These are phyloP conservation scores for Rhexocercosporidium sp. DNA, from an alignment of 2,329 filamentous ascomycete genomes.

Conservation along the genomic window DNA sequence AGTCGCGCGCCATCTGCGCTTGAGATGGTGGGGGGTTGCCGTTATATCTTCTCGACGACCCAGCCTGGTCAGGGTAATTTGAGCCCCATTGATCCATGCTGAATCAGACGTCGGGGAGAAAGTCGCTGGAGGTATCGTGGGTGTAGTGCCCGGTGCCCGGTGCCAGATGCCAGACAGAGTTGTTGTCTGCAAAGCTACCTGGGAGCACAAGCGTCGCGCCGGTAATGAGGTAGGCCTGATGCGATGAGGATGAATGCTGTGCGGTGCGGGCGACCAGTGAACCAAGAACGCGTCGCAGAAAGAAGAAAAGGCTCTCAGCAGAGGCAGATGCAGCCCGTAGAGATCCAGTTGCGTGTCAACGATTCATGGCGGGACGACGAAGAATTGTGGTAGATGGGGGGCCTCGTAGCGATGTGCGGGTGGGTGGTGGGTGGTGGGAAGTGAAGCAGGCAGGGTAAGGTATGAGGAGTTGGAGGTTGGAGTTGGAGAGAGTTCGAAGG, in stretches of 20 bases:
- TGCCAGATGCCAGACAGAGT: constrained; percentile 14
- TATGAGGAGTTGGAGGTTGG: neutral
- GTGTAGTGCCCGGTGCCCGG: constrained; percentile 10
- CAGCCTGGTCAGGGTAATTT: constrained; percentile 67
- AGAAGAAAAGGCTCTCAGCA: constrained; percentile 31
- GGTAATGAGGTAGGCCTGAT: constrained; percentile 20
- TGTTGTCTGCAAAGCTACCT: constrained; percentile 18
- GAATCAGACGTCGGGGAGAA: constrained; percentile 27
- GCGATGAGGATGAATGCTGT: constrained; percentile 8
- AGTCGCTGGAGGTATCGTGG: constrained; percentile 10
- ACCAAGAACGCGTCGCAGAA: constrained; percentile 37
- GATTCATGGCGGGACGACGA: constrained; percentile 36
- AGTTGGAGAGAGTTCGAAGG: neutral
- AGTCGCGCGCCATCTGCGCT: constrained; percentile 55
- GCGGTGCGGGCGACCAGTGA: constrained; percentile 24
- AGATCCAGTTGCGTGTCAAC: constrained; percentile 36
- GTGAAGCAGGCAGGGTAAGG: neutral
- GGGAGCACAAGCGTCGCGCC: constrained; percentile 22
- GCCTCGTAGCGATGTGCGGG: neutral
- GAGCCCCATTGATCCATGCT: constrained; percentile 69
- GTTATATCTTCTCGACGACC: constrained; percentile 69
- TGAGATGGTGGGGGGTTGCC: constrained; percentile 52
- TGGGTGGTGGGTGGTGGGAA: neutral
- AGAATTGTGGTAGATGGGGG: neutral
- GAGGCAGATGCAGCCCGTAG: constrained; percentile 38